Evolutionary conservation across 1,284 basidiomycete genomes (phyloP), one percentile per base, ranked within the genome.

Genomic region (Heterobasidion irregulare): DNA sequence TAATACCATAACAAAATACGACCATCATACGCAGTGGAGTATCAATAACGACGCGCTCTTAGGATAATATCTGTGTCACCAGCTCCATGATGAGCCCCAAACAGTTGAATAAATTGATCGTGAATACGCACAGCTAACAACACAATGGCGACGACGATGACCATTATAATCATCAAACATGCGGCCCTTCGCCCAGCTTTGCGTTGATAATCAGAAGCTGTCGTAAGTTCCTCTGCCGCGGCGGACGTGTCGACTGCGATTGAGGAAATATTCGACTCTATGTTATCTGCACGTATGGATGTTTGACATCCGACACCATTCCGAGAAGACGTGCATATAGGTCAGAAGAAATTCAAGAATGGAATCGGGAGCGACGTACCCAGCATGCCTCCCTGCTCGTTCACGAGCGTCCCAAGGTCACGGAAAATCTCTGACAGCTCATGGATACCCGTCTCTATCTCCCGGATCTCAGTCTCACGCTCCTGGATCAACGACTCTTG

Each of bases 381-480:
- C 54, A 99, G 78, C 88, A 98, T 92, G 34, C 84, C 84, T 8
- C 96, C 95, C 68, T 99, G 97, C 67, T 98, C 93, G 61, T 86
- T 84, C 1, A 99, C 94, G 47, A 99, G 82, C 16, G 93, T 94
- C 43, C 95, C 95, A 41, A 99, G 73, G 71, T 99, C 96, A 46
- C 93, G 83, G 79, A 99, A 99, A 65, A 99, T 98, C 70, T 98
- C 94, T 51, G 94, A 87, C 49, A 99, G 75, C 68, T 99, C 96
- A 65, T 98, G 94, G 54, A 99, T 98, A 6, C 97, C 96, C 1
- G 84, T 87, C 73, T 99, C 97, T 58, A 99, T 99, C 67, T 98
- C 95, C 47, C 90, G 83, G 57, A 99, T 99, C 66, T 98, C 96
- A 0, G 78, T 78, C 68, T 99, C 96, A 16, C 97, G 90, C 68